phyloP scores from a whole-genome alignment of 2,329 filamentous ascomycete species.

The Xylaria sp. region DNA sequence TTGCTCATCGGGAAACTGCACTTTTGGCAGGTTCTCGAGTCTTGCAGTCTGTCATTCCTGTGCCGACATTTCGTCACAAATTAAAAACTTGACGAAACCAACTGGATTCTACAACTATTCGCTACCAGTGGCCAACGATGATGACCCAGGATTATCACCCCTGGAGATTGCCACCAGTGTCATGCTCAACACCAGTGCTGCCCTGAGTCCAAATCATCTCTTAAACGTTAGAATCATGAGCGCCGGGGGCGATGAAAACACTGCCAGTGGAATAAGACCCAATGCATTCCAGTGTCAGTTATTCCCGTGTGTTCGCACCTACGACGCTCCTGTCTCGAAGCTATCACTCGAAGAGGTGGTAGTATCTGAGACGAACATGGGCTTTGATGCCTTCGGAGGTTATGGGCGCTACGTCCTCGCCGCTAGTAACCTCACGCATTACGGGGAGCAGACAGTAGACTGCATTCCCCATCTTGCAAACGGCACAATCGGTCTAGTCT shows the following conservation, averaged over 20 bases:
- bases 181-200: constrained; percentile 7
- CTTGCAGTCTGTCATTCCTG: background rate
- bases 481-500: background rate
- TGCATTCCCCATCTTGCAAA: background rate
- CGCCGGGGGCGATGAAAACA: too few relatives aligned
- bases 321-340: constrained; percentile 2
- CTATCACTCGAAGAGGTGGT: background rate
- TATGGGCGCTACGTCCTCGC: background rate
- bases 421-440: background rate
- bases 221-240: constrained; percentile 1
- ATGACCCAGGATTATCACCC: background rate
- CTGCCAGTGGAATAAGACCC: background rate
- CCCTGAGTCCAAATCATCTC: background rate
- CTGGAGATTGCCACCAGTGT: background rate
- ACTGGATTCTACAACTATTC: background rate
- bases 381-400: background rate
- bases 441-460: background rate
- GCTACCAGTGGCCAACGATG: background rate
- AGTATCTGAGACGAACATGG: background rate
- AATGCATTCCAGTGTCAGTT: constrained; percentile 9
- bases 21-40: background rate
- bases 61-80: background rate
- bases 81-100: background rate
- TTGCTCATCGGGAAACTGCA: constrained; percentile 20
- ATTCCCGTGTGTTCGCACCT: background rate